phyloP scores from a whole-genome alignment of 805 yeast genomes.

The Zygosaccharomyces siamensis region DNA sequence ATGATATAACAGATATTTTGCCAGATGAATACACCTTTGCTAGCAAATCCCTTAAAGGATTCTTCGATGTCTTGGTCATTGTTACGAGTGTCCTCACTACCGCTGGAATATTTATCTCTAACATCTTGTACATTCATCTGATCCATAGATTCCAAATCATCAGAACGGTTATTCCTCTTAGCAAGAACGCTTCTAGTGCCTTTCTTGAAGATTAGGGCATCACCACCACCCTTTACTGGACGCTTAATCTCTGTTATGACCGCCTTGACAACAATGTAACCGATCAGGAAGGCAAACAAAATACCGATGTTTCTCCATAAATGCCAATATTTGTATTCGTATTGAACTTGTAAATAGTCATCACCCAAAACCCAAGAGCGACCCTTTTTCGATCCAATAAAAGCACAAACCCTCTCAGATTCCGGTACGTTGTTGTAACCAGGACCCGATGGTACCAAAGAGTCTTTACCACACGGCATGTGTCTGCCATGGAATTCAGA shows the following conservation, averaged over 20 bases:
- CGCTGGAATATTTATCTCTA: constrained; percentile 16
- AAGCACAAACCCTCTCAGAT: constrained; percentile 47
- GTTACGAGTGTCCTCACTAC: constrained; percentile 4
- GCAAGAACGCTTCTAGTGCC: constrained; percentile 35
- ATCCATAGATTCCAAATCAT: constrained; percentile 22
- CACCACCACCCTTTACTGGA: constrained; percentile 33
- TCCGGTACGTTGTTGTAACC: constrained; percentile 40
- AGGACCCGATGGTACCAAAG: constrained; percentile 53
- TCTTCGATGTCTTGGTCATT: constrained; percentile 11
- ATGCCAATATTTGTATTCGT: constrained; percentile 50
- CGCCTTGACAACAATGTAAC: constrained; percentile 21
- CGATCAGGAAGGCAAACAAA: constrained; percentile 42
- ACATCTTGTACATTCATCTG: constrained; percentile 11
- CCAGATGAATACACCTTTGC: constrained; percentile 33
- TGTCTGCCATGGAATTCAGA: constrained; percentile 53
- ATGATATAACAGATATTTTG: constrained; percentile 33
- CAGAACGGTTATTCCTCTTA: not conserved
- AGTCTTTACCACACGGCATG: constrained; percentile 26
- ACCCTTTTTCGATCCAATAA: constrained; percentile 59
- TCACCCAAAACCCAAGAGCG: constrained; percentile 51
- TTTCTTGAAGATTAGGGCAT: constrained; percentile 47
- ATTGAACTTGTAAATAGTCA: constrained; percentile 46
- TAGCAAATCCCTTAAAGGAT: constrained; percentile 26
- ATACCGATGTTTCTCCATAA: constrained; percentile 82
- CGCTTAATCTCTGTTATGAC: constrained; percentile 24